phyloP scores from a whole-genome alignment of 2,329 filamentous ascomycete genomes.

The Coniella lustricola region DNA sequence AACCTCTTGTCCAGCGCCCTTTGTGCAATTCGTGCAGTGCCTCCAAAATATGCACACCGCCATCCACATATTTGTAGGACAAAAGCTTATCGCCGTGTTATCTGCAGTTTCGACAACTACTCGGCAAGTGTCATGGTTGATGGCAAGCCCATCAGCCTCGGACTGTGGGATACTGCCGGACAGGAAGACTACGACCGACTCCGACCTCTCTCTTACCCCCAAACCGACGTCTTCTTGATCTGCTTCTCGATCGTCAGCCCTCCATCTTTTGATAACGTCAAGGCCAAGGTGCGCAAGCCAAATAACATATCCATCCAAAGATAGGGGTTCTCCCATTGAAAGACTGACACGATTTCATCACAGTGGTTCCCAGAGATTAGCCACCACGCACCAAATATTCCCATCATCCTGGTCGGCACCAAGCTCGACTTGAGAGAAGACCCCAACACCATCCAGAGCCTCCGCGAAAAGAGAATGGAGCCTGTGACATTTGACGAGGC shows the following conservation, averaged over 20 bases:
- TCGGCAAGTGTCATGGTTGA: constrained; percentile 99
- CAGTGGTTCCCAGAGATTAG: constrained; percentile 98
- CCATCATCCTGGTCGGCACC: constrained; percentile 93
- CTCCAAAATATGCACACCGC: too few species aligned
- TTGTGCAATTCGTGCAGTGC: neutral
- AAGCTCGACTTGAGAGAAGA: constrained; percentile 96
- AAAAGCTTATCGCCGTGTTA: constrained; percentile 19
- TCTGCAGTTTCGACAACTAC: constrained; percentile 88
- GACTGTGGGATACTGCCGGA: constrained; percentile 96
- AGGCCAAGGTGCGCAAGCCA: constrained; percentile 83
- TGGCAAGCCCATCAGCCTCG: constrained; percentile 93
- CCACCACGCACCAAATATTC: constrained; percentile 89
- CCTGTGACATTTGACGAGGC: constrained; percentile 95
- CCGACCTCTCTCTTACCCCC: constrained; percentile 90
- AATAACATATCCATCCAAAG: neutral
- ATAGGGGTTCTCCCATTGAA: too few species aligned
- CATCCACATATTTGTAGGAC: constrained; percentile 4
- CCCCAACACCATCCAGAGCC: constrained; percentile 68
- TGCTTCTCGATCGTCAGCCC: constrained; percentile 98
- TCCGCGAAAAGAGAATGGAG: constrained; percentile 90
- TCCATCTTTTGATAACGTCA: constrained; percentile 97
- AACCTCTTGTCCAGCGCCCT: neutral
- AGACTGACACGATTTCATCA: constrained; percentile 15
- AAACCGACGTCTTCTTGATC: constrained; percentile 97
- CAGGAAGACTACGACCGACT: constrained; percentile 98